Conservation (phyloP, 352 stramenopile genomes). For the Lagenidium sp. region DNA sequence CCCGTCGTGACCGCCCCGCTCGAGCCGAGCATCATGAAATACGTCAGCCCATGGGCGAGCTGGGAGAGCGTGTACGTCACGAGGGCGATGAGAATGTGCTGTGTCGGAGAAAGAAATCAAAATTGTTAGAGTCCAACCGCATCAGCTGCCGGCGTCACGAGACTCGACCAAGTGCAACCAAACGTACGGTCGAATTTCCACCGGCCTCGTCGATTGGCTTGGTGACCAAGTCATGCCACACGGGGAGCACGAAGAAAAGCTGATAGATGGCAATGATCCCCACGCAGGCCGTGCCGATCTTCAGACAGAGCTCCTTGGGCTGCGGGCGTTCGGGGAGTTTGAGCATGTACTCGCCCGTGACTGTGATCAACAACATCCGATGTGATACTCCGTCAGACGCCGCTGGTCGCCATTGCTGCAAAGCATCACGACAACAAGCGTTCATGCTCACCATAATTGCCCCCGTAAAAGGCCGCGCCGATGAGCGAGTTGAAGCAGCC, state of each 20-base stretch:
- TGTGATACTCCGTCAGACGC: too few relatives aligned
- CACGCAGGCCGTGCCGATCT: slow-evolving; percentile 66
- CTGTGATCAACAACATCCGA: slow-evolving; percentile 9
- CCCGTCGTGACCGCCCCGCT: slow-evolving; percentile 77
- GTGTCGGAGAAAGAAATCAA: too few relatives aligned
- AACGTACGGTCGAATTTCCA: slow-evolving; percentile 36
- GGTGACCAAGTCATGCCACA: slow-evolving; percentile 68
- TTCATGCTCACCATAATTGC: slow-evolving; percentile 50
- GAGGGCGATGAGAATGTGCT: slow-evolving; percentile 53
- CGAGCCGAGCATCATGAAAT: slow-evolving; percentile 77
- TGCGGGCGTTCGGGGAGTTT: slow-evolving; percentile 66
- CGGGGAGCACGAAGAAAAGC: slow-evolving; percentile 66
- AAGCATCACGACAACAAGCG: too few relatives aligned
- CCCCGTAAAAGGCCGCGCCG: slow-evolving; percentile 73
- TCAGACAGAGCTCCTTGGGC: slow-evolving; percentile 70
- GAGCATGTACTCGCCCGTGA: slow-evolving; percentile 75
- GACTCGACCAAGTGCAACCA: not conserved
- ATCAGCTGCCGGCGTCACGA: not conserved
- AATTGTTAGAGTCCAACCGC: too few relatives aligned
- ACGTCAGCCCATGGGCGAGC: slow-evolving; percentile 72
- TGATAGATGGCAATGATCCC: slow-evolving; percentile 73
- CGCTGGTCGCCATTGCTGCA: too few relatives aligned
- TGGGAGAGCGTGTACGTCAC: slow-evolving; percentile 71
- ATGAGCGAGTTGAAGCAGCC: slow-evolving; percentile 78
- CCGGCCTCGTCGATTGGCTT: slow-evolving; percentile 65